A percentile compares a stretch with the other conserved stretches of the same genome.
These are phyloP conservation scores for Suhomyces prunicola DNA, from an alignment of 805 yeast genomes.

Conservation along the genomic window DNA sequence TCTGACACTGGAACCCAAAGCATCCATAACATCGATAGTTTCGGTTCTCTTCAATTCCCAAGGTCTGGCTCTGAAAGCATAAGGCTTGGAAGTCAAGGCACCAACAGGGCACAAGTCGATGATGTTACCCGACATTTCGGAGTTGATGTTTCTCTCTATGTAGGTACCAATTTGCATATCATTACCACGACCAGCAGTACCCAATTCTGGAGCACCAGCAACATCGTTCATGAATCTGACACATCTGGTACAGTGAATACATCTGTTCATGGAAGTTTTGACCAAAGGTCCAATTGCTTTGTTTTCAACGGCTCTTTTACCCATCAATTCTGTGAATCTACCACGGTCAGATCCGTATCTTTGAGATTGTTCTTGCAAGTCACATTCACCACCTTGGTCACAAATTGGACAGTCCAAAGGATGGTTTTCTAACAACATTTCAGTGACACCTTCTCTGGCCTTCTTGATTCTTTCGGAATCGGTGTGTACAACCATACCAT, in stretches of 20 bases:
- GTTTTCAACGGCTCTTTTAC: slow-evolving; percentile 88
- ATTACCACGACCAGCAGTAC: slow-evolving; percentile 86
- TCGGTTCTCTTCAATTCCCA: slow-evolving; percentile 92
- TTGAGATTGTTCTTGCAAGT: slow-evolving; percentile 80
- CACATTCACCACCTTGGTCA: slow-evolving; percentile 95
- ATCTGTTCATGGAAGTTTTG: slow-evolving; percentile 88
- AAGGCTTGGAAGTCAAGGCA: slow-evolving; percentile 85
- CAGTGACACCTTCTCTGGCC: slow-evolving; percentile 88
- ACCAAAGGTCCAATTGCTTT: slow-evolving; percentile 87
- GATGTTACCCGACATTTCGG: slow-evolving; percentile 83
- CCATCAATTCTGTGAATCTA: slow-evolving; percentile 73
- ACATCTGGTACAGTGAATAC: slow-evolving; percentile 90
- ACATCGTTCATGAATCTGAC: slow-evolving; percentile 86
- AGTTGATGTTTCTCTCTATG: slow-evolving; percentile 77
- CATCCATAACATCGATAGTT: slow-evolving; percentile 81
- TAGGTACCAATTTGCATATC: slow-evolving; percentile 91
- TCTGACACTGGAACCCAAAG: slow-evolving; percentile 75
- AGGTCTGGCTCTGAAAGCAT: slow-evolving; percentile 89
- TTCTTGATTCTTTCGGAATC: slow-evolving; percentile 72
- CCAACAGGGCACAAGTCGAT: slow-evolving; percentile 91
- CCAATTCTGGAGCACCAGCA: slow-evolving; percentile 91
- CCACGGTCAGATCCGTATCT: slow-evolving; percentile 87
- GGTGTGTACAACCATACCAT: slow-evolving; percentile 85
- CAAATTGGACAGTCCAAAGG: slow-evolving; percentile 91
- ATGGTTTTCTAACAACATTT: slow-evolving; percentile 82